A percentile compares a stretch with the other conserved stretches of the same genome.
phyloP scores from a whole-genome alignment of 2,329 filamentous ascomycete genomes.

The Botryotinia narcissicola region DNA sequence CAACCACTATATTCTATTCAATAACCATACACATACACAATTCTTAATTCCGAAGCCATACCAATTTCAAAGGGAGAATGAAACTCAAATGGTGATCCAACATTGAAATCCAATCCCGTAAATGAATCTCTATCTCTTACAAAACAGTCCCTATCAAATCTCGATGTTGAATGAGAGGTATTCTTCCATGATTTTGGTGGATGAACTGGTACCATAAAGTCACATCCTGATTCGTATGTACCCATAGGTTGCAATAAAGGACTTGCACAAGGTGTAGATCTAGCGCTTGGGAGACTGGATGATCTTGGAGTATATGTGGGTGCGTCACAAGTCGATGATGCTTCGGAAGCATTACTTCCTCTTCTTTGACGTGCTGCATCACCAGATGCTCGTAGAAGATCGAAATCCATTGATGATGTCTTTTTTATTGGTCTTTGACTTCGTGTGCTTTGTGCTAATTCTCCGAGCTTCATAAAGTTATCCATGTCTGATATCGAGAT shows the following conservation, averaged over 20 bases:
- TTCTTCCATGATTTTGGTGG: conserved; percentile 1
- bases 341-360: not conserved
- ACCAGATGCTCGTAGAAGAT: conserved; percentile 16
- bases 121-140: not conserved
- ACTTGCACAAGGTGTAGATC: not conserved
- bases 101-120: not conserved
- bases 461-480: conserved; percentile 14
- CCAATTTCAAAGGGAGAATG: conserved; percentile 9
- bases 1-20: not conserved
- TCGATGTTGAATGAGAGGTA: not conserved
- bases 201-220: not conserved
- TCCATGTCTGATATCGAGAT: conserved; percentile 22
- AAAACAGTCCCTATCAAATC: not conserved
- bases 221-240: not conserved
- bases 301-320: not conserved
- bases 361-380: conserved; percentile 16
- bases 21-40: conserved; percentile 2
- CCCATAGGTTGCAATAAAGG: conserved; percentile 1
- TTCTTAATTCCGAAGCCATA: conserved; percentile 6
- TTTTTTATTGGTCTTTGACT: conserved; percentile 16
- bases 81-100: conserved; percentile 15
- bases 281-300: not conserved
- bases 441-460: conserved; percentile 15
- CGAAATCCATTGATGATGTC: conserved; percentile 19
- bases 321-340: conserved; percentile 2